Evolutionary conservation across 352 stramenopile species (phyloP), one percentile per base, ranked within the genome.

Genomic region (Thalassiosira sp.): DNA sequence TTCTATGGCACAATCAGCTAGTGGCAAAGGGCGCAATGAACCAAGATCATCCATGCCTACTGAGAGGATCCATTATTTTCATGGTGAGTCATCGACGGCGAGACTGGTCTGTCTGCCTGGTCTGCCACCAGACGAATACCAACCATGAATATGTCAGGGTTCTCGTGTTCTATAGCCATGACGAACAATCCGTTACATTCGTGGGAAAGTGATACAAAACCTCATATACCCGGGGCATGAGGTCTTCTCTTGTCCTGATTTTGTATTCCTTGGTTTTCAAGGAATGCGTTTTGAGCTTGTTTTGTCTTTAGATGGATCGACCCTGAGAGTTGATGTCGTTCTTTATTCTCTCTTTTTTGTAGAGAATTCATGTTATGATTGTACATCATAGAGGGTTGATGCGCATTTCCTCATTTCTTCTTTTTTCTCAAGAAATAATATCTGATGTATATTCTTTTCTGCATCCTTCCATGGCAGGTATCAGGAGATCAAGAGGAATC

Each of bases 281-380:
- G n/a, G 52, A 49, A 45, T 59, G n/a, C 31, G 16, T 56, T 48
- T 63, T 62, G 67, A 46, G 68, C n/a, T n/a, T 24, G 33, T 56
- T 54, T 71, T 70, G 60, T 67, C 59, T 49, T 68, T 40, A n/a
- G 59, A 78, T 66, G 69, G 49, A 31, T 78, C 31, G 53, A 78
- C 69, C 69, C 60, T 78, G 59, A 78, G 69, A 78, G 69, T 78
- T 78, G 69, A 78, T 78, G 51, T 51, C 52, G n/a, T 72, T 72
- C 33, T 52, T n/a, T n/a, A n/a, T n/a, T n/a, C n/a, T 42, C 16
- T 62, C 24, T 49, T 24, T 48, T 25, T 68, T 68, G 1, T n/a
- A 27, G 52, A 20, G 20, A 33, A 18, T 43, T 48, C 49, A 43
- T 57, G 27, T 48, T 58, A 43, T 57, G 27, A 42, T 31, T 77